These are phyloP conservation scores for Protomyces inouyei DNA, from an alignment of 1,139 yeast species.

Conservation along the genomic window DNA sequence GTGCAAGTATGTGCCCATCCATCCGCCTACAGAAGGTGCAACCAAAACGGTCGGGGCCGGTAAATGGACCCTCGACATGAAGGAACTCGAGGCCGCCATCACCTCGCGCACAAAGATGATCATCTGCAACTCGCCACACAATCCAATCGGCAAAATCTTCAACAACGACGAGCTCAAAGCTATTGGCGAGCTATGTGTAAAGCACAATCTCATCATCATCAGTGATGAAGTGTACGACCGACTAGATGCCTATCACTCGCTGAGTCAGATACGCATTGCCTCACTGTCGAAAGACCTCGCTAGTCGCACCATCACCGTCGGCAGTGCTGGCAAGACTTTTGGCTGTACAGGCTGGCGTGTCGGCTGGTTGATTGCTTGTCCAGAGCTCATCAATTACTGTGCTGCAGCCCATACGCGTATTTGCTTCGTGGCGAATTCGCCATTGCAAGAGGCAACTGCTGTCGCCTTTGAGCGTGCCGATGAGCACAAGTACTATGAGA, in stretches of 20 bases:
- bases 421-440: constrained; percentile 65
- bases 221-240: constrained; percentile 96
- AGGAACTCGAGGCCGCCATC: constrained; percentile 64
- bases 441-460: constrained; percentile 90
- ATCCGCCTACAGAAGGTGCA: constrained; percentile 72
- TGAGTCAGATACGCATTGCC: constrained; percentile 73
- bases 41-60: constrained; percentile 57
- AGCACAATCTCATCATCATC: constrained; percentile 71
- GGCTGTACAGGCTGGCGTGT: constrained; percentile 99
- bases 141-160: constrained; percentile 90
- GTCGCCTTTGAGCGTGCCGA: constrained; percentile 63
- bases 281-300: constrained; percentile 72
- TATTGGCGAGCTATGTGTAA: constrained; percentile 76
- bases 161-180: constrained; percentile 62
- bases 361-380: constrained; percentile 89
- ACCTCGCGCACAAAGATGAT: constrained; percentile 74
- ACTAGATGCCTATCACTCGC: constrained; percentile 55
- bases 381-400: constrained; percentile 73
- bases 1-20: constrained; percentile 75
- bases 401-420: constrained; percentile 83
- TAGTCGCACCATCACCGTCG: constrained; percentile 77
- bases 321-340: constrained; percentile 95
- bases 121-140: constrained; percentile 89
- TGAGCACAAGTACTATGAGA: constrained; percentile 58
- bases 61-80: constrained; percentile 84